Conservation (phyloP, 768 basidiomycete genomes). For the Phanerochaete sordida region DNA sequence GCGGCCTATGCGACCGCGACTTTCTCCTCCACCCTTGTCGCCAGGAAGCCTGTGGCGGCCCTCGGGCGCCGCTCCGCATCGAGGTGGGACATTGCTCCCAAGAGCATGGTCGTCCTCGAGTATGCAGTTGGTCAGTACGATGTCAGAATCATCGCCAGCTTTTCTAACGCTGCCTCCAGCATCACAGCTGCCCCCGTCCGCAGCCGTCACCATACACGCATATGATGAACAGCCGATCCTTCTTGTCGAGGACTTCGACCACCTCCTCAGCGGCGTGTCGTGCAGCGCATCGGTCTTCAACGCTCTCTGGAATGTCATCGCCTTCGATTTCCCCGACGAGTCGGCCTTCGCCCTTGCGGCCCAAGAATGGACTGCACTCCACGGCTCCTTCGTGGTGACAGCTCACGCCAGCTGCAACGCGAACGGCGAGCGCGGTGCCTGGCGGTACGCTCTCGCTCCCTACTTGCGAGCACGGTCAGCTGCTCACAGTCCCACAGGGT, state of each 20-base stretch:
- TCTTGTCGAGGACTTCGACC: slow-evolving; percentile 7
- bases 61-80: background rate
- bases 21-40: background rate
- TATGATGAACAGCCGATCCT: slow-evolving; percentile 4
- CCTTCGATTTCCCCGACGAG: background rate
- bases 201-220: slow-evolving; percentile 1
- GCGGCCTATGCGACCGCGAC: too few relatives aligned
- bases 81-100: background rate
- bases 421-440: slow-evolving; percentile 1
- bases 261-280: background rate
- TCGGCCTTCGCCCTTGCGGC: background rate
- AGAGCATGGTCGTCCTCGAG: background rate
- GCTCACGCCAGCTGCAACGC: slow-evolving; percentile 8
- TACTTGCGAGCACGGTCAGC: background rate
- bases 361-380: background rate
- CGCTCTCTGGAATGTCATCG: background rate
- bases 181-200: slow-evolving; percentile 6
- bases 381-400: slow-evolving; percentile 1
- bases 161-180: background rate
- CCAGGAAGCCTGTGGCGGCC: background rate
- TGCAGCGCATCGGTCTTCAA: background rate
- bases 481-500: background rate
- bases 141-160: too few relatives aligned
- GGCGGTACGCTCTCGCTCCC: background rate
- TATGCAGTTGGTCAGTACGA: slow-evolving; percentile 1